A percentile compares a stretch with the other conserved stretches of the same genome.
Evolutionary conservation across 225 moss, liverwort and hornwort species (phyloP).

Genomic region (Pleurozium schreberi): DNA sequence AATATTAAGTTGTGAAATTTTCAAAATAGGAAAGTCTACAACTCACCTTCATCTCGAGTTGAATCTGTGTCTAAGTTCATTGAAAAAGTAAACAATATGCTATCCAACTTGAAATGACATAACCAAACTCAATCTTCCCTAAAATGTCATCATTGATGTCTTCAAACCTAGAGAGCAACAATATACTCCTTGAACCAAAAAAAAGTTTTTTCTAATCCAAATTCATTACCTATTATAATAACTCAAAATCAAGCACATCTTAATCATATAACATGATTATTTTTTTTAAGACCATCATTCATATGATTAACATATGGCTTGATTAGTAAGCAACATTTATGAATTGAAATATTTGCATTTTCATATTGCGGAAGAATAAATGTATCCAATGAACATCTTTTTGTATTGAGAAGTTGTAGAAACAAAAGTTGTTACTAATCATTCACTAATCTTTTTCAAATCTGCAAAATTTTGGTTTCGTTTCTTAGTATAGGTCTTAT

Average conservation of each 20-base stretch:
- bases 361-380: background rate
- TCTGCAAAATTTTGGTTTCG: background rate
- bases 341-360: background rate
- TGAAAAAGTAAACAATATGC: background rate
- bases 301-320: too few species aligned
- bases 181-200: too few species aligned
- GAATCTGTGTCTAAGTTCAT: background rate
- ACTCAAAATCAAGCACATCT: accelerated
- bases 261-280: too few species aligned
- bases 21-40: background rate
- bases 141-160: background rate
- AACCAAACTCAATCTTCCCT: accelerated
- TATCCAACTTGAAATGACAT: background rate
- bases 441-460: background rate
- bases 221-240: background rate
- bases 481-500: accelerated
- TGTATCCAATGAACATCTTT: background rate
- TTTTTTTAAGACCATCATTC: too few species aligned
- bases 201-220: background rate
- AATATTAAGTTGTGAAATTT: background rate
- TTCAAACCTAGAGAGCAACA: background rate
- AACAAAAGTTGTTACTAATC: background rate
- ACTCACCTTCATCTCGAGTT: background rate
- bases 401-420: too few species aligned
- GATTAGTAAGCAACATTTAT: background rate